These are phyloP conservation scores for Prillingera fragicola DNA, from an alignment of 1,284 basidiomycete species.

Conservation along the genomic window DNA sequence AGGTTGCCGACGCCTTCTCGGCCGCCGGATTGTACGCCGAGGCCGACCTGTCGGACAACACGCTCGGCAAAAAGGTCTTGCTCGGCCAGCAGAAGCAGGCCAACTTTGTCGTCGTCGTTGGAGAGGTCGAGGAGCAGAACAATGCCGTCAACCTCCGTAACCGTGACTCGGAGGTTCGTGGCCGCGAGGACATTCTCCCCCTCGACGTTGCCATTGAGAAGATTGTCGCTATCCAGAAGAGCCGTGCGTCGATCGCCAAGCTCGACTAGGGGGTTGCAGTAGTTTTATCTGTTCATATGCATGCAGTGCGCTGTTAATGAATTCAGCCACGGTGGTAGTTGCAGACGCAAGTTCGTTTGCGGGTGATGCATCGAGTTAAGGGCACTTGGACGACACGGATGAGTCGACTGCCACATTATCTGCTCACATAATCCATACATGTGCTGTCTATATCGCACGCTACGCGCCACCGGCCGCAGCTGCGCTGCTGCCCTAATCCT, in stretches of 20 bases:
- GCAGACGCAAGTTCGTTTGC: no score
- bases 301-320: no score
- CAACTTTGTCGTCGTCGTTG: conserved; percentile 93
- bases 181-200: conserved; percentile 44
- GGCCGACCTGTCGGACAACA: conserved; percentile 87
- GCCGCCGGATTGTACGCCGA: conserved; percentile 78
- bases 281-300: no score
- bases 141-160: conserved; percentile 91
- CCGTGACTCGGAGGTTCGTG: conserved; percentile 66
- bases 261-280: conserved; percentile 3
- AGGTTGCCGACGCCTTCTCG: conserved; percentile 62
- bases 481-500: no score
- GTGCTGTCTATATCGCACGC: no score
- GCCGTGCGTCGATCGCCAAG: conserved; percentile 28
- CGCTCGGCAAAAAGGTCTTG: conserved; percentile 92
- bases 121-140: conserved; percentile 85
- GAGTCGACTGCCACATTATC: no score
- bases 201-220: conserved; percentile 37
- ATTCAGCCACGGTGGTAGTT: no score
- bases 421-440: no score
- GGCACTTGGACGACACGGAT: no score
- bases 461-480: no score
- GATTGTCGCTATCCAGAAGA: conserved; percentile 37
- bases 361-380: no score
- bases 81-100: conserved; percentile 90